Evolutionary conservation across 2,329 filamentous ascomycete species (phyloP), one percentile per base, ranked within the genome.

Genomic region (Cladophialophora psammophila): DNA sequence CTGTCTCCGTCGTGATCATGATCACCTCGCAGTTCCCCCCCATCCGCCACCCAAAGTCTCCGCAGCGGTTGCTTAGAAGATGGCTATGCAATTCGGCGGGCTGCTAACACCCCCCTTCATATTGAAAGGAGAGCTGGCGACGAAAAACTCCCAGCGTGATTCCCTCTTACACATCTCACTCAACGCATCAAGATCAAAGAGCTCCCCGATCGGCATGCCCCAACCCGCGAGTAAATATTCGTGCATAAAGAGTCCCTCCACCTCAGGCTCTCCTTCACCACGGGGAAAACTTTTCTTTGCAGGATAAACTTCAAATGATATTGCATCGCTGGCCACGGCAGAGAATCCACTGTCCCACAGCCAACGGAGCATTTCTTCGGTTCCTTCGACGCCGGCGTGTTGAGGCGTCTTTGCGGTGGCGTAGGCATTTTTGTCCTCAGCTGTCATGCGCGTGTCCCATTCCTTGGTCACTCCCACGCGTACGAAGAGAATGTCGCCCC

Each of bases 341-440:
- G 85, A 78, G 70, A 89, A 87, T 13, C 80, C 77, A 58, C 83
- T 80, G 62, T 87, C 82, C 85, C 86, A 88, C 18, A 88, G 77
- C 86, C 86, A 89, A 42, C 81, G 79, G 13, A 87, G 78, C 6
- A 81, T 82, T 5, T 79, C 80, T 15, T 82, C 77, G 2, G 80
- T 81, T 0, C 82, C 82, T 58, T 85, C 80, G 1, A 87, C 77
- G 0, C 85, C 86, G 63, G 81, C 59, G 32, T 70, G 67, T 36
- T 65, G 63, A 26, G 67, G 67, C n/a, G 52, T 77, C 1, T 78
- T 75, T 0, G 77, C 77, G 0, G 74, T 65, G 0, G 71, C 68
- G 5, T 74, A 73, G 6, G 75, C 73, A 2, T 77, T 76, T 1
- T 82, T 72, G 5, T 79, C 1, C 77, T 75, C 0, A 75, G 74